A percentile compares a stretch with the other conserved stretches of the same genome.
phyloP scores from a whole-genome alignment of 805 yeast genomes.

The Saccharomyces mikatae region DNA sequence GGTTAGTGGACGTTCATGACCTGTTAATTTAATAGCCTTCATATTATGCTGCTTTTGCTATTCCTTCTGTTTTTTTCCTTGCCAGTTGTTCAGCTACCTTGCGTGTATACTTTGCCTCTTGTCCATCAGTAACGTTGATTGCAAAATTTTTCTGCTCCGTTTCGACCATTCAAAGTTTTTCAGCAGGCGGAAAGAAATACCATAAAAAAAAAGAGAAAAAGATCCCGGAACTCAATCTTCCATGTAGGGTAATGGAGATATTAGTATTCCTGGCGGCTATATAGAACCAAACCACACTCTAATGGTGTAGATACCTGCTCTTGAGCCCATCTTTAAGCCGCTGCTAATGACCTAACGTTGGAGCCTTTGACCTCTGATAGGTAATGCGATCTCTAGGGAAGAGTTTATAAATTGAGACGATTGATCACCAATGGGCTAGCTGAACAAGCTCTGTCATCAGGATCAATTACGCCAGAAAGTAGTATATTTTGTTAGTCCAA shows the following conservation, averaged over 20 bases:
- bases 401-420: background rate
- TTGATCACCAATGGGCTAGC: background rate
- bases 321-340: background rate
- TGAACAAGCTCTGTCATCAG: background rate
- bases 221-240: background rate
- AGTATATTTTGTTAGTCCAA: background rate
- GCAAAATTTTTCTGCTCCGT: background rate
- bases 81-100: background rate
- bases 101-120: background rate
- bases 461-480: background rate
- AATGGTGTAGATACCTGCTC: background rate
- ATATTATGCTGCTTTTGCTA: conserved; percentile 23
- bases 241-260: background rate
- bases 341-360: background rate
- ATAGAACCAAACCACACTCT: background rate
- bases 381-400: no score
- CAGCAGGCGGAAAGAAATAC: background rate
- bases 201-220: background rate
- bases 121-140: background rate
- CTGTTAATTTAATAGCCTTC: conserved; percentile 72
- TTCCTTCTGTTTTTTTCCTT: background rate
- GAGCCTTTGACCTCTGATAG: background rate
- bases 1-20: conserved; percentile 95
- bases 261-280: background rate
- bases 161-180: background rate